Percentiles rank a stretch among this genome's conserved stretches.
Conservation (phyloP, 2,329 filamentous ascomycete species). For the Rhynchosporium graminicola region DNA sequence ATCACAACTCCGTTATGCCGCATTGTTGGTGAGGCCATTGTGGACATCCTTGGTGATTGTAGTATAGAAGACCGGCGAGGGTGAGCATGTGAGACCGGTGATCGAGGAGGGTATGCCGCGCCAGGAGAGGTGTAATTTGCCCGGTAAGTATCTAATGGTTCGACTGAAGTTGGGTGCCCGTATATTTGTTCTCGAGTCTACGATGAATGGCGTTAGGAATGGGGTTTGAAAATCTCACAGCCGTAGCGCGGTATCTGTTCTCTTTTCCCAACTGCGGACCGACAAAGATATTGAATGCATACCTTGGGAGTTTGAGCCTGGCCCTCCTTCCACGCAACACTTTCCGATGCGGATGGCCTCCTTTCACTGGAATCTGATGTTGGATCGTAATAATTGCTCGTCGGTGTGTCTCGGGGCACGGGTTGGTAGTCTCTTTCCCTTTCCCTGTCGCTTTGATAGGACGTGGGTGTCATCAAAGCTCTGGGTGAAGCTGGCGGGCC, state of each 20-base stretch:
- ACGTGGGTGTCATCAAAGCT: conserved; percentile 31
- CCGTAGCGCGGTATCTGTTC: conserved; percentile 12
- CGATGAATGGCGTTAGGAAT: conserved; percentile 22
- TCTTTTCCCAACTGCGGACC: not conserved
- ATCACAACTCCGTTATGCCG: conserved; percentile 47
- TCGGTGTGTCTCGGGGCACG: conserved; percentile 43
- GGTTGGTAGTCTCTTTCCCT: conserved; percentile 35
- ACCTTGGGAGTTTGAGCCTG: conserved; percentile 39
- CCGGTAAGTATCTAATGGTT: conserved; percentile 53
- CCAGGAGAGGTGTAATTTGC: conserved; percentile 52
- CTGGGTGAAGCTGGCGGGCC: conserved; percentile 35
- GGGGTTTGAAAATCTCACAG: conserved; percentile 2
- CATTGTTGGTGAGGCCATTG: conserved; percentile 52
- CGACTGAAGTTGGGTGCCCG: conserved; percentile 47
- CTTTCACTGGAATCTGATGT: conserved; percentile 47
- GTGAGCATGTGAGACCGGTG: conserved; percentile 52
- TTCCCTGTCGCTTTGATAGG: conserved; percentile 36
- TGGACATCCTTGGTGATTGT: conserved; percentile 37
- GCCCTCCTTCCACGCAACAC: conserved; percentile 35
- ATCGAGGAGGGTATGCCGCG: conserved; percentile 49
- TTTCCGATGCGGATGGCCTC: conserved; percentile 40
- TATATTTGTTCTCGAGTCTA: conserved; percentile 56
- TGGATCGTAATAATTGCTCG: conserved; percentile 49
- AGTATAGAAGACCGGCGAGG: conserved; percentile 39
- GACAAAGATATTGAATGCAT: conserved; percentile 19